These are phyloP conservation scores for Mycena vitilis DNA, from an alignment of 768 basidiomycete genomes.

Conservation along the genomic window DNA sequence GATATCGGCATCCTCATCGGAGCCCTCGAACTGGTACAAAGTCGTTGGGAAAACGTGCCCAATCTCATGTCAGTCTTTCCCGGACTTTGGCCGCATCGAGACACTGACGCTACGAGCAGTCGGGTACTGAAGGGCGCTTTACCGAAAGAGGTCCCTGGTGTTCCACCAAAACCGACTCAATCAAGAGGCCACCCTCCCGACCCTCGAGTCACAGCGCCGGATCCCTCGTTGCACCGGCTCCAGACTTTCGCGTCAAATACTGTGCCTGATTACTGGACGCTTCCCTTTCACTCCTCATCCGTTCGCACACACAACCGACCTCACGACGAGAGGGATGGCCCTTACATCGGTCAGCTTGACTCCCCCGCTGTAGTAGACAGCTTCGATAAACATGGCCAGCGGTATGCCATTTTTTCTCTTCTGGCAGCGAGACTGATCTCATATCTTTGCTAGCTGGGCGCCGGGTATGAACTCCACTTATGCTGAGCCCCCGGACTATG, in stretches of 20 bases:
- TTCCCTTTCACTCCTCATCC: constrained; percentile 20
- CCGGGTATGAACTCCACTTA: background rate
- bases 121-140: constrained; percentile 30
- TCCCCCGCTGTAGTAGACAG: background rate
- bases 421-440: background rate
- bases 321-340: background rate
- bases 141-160: constrained; percentile 23
- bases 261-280: constrained; percentile 9
- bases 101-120: constrained; percentile 6
- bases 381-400: background rate
- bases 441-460: background rate
- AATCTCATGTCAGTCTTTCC: constrained; percentile 47
- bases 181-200: background rate
- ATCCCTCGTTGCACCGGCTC: background rate
- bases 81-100: background rate
- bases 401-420: background rate
- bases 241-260: constrained; percentile 3
- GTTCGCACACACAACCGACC: constrained; percentile 12
- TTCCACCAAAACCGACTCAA: background rate
- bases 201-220: background rate
- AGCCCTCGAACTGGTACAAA: constrained; percentile 51
- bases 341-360: background rate
- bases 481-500: background rate
- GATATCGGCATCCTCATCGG: constrained; percentile 57
- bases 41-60: constrained; percentile 49